Percentiles rank a stretch among this genome's conserved stretches.
Conservation (phyloP, 352 stramenopile genomes). For the Globisporangium rhizosaccharum region DNA sequence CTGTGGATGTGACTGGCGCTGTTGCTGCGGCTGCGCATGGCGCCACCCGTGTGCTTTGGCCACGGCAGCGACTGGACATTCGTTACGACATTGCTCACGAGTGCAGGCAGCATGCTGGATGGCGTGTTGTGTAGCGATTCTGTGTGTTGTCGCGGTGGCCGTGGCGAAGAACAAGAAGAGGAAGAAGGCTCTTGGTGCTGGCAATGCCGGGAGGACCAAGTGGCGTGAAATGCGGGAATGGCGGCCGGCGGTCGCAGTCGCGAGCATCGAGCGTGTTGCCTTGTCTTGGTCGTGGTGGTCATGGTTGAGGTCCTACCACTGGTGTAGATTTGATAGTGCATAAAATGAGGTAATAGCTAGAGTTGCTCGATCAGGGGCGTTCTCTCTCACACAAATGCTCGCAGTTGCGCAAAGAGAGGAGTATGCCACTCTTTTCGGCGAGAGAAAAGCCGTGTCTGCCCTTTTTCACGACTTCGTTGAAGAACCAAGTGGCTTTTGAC, state of each 20-base stretch:
- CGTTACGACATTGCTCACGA: slow-evolving; percentile 16
- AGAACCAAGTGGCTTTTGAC: no score
- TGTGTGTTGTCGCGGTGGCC: background rate
- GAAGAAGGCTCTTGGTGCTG: slow-evolving; percentile 1
- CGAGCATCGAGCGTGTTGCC: background rate
- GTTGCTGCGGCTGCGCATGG: slow-evolving; percentile 2
- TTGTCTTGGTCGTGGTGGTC: no score
- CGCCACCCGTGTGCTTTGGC: slow-evolving; percentile 1
- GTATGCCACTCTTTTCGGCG: no score
- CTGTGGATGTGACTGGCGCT: background rate
- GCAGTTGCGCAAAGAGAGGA: no score
- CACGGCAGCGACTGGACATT: slow-evolving; percentile 9
- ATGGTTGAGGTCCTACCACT: no score
- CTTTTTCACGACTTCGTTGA: no score
- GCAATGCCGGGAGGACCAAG: background rate
- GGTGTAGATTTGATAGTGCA: no score
- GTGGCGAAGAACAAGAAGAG: background rate
- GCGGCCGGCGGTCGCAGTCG: background rate
- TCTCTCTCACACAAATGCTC: no score
- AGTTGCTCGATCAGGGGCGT: no score
- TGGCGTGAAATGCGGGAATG: slow-evolving; percentile 1
- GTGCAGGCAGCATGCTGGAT: slow-evolving; percentile 16
- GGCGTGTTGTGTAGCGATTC: background rate
- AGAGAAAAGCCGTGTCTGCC: no score
- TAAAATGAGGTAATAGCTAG: no score